These are phyloP conservation scores for Dendrobium huoshanense DNA, from an alignment of 106 monocot species.

Conservation along the genomic window DNA sequence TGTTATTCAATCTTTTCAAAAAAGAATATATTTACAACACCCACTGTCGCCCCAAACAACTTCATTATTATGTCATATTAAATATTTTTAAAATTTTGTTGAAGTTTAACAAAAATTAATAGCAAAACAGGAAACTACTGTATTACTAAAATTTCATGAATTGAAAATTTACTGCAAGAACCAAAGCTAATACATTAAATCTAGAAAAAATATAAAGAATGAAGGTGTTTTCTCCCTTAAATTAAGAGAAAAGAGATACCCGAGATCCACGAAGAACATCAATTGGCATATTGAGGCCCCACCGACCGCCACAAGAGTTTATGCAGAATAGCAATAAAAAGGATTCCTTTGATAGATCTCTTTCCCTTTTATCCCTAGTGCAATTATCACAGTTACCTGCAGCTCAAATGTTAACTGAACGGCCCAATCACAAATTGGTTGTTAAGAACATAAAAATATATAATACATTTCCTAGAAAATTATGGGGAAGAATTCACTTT, in stretches of 20 bases:
- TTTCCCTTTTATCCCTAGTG: conserved; percentile 51
- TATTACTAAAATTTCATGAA: neutral
- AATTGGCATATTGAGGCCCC: conserved; percentile 93
- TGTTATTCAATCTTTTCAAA: too few relatives aligned
- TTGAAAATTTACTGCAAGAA: neutral
- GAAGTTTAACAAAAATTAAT: neutral
- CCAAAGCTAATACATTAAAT: neutral
- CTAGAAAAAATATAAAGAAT: neutral
- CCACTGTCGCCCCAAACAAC: too few relatives aligned
- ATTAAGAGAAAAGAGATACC: conserved; percentile 26
- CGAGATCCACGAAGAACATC: conserved; percentile 96
- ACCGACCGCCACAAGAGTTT: conserved; percentile 73
- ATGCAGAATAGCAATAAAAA: conserved; percentile 80
- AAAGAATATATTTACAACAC: too few relatives aligned
- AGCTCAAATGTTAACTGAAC: conserved; percentile 11
- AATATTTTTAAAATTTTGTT: too few relatives aligned
- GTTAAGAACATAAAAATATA: neutral
- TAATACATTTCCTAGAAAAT: neutral
- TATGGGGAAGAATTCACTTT: neutral
- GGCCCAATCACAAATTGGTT: neutral
- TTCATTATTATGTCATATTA: too few relatives aligned
- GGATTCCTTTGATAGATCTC: conserved; percentile 82
- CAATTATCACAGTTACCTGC: conserved; percentile 97
- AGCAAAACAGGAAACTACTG: neutral
- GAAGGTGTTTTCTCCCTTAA: neutral